Evolutionary conservation across 2,329 filamentous ascomycete genomes (phyloP).

Genomic region (Neospermospora avenae): DNA sequence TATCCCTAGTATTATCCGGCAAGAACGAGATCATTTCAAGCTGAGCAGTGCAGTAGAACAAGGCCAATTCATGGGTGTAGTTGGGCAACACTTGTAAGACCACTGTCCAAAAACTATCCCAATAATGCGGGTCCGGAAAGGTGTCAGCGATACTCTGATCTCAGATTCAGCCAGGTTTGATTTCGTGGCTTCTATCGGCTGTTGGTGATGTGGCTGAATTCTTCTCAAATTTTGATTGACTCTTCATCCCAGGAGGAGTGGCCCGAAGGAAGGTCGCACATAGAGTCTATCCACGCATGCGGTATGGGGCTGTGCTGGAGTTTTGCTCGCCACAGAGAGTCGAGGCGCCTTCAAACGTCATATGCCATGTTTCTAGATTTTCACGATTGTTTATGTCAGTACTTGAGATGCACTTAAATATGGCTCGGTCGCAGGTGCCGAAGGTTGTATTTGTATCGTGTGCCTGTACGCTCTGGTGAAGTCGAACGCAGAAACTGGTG

Average conservation of each 20-base stretch:
- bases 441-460: not conserved
- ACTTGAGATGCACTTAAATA: not conserved
- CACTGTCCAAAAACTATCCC: too few species aligned
- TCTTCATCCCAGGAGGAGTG: not conserved
- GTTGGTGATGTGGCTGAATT: not conserved
- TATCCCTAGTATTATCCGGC: not conserved
- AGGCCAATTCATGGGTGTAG: not conserved
- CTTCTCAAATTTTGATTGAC: not conserved
- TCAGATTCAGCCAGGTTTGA: not conserved
- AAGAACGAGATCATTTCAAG: not conserved
- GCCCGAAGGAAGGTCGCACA: not conserved
- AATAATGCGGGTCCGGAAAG: not conserved
- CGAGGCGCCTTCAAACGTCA: not conserved
- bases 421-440: not conserved
- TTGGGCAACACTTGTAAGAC: not conserved
- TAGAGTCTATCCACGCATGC: not conserved
- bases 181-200: not conserved
- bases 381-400: not conserved
- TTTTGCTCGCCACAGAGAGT: not conserved
- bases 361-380: not conserved
- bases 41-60: not conserved
- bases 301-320: slow-evolving; percentile 1
- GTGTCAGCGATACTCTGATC: not conserved
- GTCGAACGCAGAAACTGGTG: not conserved
- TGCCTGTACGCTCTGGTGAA: not conserved